phyloP scores from a whole-genome alignment of 805 yeast species.

The Clavispora phyllophila region DNA sequence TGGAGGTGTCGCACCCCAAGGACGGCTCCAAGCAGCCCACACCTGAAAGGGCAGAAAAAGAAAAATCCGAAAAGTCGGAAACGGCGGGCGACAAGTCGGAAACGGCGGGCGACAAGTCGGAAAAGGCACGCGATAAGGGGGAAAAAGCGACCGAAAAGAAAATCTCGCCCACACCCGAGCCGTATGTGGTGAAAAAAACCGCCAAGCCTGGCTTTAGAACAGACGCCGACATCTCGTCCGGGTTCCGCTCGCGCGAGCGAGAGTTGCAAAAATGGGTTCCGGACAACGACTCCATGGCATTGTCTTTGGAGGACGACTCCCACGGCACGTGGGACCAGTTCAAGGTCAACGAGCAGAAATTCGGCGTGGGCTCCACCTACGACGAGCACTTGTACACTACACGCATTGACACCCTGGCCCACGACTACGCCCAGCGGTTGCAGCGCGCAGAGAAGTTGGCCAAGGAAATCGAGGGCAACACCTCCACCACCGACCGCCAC shows the following conservation, averaged over 20 bases:
- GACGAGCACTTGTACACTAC: slow-evolving; percentile 90
- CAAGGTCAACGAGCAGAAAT: slow-evolving; percentile 80
- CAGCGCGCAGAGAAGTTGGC: slow-evolving; percentile 76
- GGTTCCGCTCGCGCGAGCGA: slow-evolving; percentile 51
- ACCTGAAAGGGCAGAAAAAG: not conserved
- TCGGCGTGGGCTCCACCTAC: slow-evolving; percentile 79
- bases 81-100: not conserved
- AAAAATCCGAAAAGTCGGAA: not conserved
- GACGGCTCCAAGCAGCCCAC: slow-evolving; percentile 9
- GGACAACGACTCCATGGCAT: slow-evolving; percentile 39
- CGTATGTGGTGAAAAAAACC: not conserved
- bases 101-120: not conserved
- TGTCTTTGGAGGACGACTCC: slow-evolving; percentile 33
- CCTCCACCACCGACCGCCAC: slow-evolving; percentile 64
- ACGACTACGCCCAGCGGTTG: slow-evolving; percentile 63
- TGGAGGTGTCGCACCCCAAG: slow-evolving; percentile 36
- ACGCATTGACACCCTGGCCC: slow-evolving; percentile 59
- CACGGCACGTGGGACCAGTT: slow-evolving; percentile 82
- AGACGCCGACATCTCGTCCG: slow-evolving; percentile 72
- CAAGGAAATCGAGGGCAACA: slow-evolving; percentile 69
- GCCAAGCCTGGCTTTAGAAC: slow-evolving; percentile 53
- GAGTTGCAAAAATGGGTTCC: slow-evolving; percentile 85
- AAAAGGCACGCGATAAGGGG: too few relatives aligned
- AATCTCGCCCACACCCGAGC: not conserved
- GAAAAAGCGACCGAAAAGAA: too few relatives aligned